phyloP scores from a whole-genome alignment of 257 asterid species.

The Anisodus tanguticus region DNA sequence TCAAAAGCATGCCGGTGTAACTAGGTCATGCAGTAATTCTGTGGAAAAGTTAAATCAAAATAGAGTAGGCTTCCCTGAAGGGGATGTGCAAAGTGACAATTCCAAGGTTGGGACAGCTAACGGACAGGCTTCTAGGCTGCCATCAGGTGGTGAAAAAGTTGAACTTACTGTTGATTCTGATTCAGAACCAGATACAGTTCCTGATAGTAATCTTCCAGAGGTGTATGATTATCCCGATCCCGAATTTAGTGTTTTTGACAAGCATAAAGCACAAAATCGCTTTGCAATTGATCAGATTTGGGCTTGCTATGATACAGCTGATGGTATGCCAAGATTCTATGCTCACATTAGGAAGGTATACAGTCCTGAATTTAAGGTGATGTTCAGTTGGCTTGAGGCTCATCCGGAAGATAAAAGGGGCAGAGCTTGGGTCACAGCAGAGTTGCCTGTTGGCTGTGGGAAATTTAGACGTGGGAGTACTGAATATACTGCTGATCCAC shows the following conservation, averaged over 20 bases:
- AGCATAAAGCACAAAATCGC: conserved; percentile 42
- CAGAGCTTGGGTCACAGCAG: conserved; percentile 42
- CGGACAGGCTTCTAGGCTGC: conserved; percentile 21
- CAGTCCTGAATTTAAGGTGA: conserved; percentile 50
- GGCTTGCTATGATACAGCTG: conserved; percentile 70
- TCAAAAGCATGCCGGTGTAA: conserved; percentile 31
- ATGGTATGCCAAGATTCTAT: conserved; percentile 79
- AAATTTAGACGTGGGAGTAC: conserved; percentile 46
- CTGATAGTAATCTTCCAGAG: conserved; percentile 23
- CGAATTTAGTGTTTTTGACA: conserved; percentile 72
- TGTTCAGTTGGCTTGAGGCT: conserved; percentile 70
- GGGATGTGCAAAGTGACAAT: conserved; percentile 30
- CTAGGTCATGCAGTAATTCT: conserved; percentile 28
- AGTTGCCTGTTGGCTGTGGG: conserved; percentile 75
- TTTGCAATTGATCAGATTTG: conserved; percentile 66
- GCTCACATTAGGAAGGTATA: conserved; percentile 58
- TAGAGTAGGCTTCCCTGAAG: conserved; percentile 36
- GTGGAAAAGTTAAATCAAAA: conserved; percentile 32
- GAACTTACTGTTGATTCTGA: conserved; percentile 50
- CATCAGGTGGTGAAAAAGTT: conserved; percentile 32
- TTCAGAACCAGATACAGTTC: conserved; percentile 35
- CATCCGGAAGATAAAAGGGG: conserved; percentile 46
- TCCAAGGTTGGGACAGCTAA: conserved; percentile 28
- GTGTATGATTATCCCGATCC: conserved; percentile 50
- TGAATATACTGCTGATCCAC: conserved; percentile 32